A percentile compares a stretch with the other conserved stretches of the same genome.
These are phyloP conservation scores for Crucihimalaya himalaica DNA, from an alignment of 345 rosid genomes.

Conservation along the genomic window DNA sequence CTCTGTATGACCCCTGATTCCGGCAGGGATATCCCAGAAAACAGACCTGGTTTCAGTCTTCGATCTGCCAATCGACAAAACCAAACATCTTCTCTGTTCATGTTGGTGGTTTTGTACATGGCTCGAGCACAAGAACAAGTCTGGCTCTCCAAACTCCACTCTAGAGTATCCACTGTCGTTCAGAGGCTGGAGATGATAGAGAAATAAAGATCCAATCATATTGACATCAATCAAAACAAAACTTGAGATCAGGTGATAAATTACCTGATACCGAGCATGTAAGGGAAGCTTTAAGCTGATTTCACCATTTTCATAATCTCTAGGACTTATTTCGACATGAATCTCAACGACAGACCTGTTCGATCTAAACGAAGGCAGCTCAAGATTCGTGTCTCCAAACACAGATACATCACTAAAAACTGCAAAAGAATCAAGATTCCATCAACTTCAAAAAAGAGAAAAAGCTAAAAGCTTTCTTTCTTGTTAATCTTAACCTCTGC, in stretches of 20 bases:
- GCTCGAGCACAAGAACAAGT: constrained; percentile 53
- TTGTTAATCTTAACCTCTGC: constrained; percentile 47
- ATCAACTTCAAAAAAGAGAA: not conserved
- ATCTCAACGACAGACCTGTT: constrained; percentile 77
- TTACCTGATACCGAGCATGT: constrained; percentile 82
- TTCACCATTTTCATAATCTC: constrained; percentile 42
- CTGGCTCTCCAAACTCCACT: constrained; percentile 65
- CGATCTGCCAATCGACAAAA: constrained; percentile 35
- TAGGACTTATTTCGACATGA: constrained; percentile 51
- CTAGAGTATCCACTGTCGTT: constrained; percentile 64
- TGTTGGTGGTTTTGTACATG: constrained; percentile 24
- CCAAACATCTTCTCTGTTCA: constrained; percentile 44
- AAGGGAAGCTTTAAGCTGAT: constrained; percentile 63
- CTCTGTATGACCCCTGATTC: constrained; percentile 50
- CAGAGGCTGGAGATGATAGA: constrained; percentile 43
- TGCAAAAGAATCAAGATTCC: constrained; percentile 36
- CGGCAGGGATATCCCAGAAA: constrained; percentile 69
- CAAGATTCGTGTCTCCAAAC: constrained; percentile 87
- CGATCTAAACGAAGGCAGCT: constrained; percentile 72
- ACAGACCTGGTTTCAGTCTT: constrained; percentile 33
- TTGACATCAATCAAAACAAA: not conserved
- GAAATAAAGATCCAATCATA: not conserved
- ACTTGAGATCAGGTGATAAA: not conserved
- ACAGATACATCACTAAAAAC: constrained; percentile 61
- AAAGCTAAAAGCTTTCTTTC: not conserved